Percentiles rank a stretch among this genome's conserved stretches.
phyloP scores from a whole-genome alignment of 768 basidiomycete species.

The Termitomyces sp. region DNA sequence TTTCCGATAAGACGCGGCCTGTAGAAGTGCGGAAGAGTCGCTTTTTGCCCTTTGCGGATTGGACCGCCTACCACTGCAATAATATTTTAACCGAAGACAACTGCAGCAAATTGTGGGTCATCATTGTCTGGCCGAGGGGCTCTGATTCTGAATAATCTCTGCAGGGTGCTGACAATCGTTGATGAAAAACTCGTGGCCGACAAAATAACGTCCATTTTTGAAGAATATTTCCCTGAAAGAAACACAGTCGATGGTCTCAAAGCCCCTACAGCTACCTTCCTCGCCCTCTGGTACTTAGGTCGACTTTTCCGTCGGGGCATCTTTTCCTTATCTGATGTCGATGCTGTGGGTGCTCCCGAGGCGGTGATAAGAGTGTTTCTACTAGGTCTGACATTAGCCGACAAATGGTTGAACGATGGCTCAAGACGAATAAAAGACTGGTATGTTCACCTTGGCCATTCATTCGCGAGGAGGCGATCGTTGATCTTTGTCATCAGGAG shows the following conservation, averaged over 20 bases:
- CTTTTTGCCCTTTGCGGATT: constrained; percentile 6
- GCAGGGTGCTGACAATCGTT: background rate
- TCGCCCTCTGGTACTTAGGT: constrained; percentile 56
- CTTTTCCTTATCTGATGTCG: constrained; percentile 31
- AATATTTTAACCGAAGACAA: background rate
- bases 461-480: background rate
- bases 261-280: constrained; percentile 30
- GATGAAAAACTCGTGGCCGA: constrained; percentile 1
- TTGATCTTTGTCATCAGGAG: constrained; percentile 1
- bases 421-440: constrained; percentile 47
- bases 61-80: constrained; percentile 8
- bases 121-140: background rate
- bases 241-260: background rate
- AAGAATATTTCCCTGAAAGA: background rate
- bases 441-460: constrained; percentile 24
- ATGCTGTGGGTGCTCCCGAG: constrained; percentile 32
- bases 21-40: background rate
- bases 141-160: background rate
- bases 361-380: constrained; percentile 44
- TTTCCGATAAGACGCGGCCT: background rate
- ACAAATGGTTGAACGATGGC: constrained; percentile 59
- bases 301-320: constrained; percentile 41
- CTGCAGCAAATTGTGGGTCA: background rate
- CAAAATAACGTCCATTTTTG: constrained; percentile 4
- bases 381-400: constrained; percentile 50